Evolutionary conservation across 108 stramenopile genomes (phyloP), one percentile per base, ranked within the genome.

Genomic region (Mayamaea pseudoterrestris): DNA sequence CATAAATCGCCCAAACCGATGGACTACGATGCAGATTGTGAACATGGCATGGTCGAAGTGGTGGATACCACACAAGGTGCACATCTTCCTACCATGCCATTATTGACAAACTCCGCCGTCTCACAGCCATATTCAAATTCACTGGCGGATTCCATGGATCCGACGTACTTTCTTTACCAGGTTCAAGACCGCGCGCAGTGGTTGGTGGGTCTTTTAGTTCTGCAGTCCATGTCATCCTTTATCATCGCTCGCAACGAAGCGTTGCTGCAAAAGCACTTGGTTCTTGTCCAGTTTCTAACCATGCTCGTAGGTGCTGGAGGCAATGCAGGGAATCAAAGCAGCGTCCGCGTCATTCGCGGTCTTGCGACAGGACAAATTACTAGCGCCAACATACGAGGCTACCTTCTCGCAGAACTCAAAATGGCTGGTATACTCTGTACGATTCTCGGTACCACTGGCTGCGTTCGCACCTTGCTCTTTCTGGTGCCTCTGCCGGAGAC

Each of bases 251-350:
- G 74, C 35, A 87, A 91, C 53, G 75, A 94, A 59, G 47, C 46
- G n/a, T 60, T 90, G 42, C 63, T 94, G 32, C 65, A 83, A 44
- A 59, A 63, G 23, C 88, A 90, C 54, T 73, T 75, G 42, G 76
- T 88, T 17, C 87, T 94, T 53, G 79, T 91, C 6, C 75, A 78
- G 41, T 94, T 89, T 47, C 63, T 94, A 5, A 90, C 74, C 44
- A 94, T 94, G 93, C 56, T 94, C 30, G 88, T 94, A 18, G 93
- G 93, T 17, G 84, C 87, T 13, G 88, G 88, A 4, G 86, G 91
- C 0, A 93, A 93, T 66, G 87, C 87, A 0, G 87, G 87, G 12
- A 94, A 94, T 61, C 93, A 94, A 55, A 83, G 89, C 4, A 65
- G 71, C 6, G 93, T 94, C 39, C 0, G 9, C 66, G 89, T 91